Evolutionary conservation across 1,284 basidiomycete genomes (phyloP).

Genomic region (Heliocybe sulcata): DNA sequence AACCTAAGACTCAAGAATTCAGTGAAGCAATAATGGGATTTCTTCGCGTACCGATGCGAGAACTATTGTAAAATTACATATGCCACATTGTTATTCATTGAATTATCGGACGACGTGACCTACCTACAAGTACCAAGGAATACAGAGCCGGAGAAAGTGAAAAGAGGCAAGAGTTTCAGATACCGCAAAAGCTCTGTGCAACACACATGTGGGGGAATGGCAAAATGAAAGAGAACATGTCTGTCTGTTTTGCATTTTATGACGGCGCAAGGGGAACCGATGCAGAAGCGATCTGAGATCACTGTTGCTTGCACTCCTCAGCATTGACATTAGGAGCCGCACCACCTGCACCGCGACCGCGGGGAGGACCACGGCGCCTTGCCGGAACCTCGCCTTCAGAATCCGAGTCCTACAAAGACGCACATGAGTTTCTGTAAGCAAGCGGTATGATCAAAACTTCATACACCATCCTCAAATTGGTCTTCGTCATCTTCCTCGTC

Average conservation of each 20-base stretch:
- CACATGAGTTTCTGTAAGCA: constrained; percentile 3
- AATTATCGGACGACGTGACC: neutral
- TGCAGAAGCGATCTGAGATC: constrained; percentile 11
- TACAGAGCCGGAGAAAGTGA: neutral
- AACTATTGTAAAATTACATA: neutral
- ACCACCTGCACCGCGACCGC: constrained; percentile 36
- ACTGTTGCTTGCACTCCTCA: constrained; percentile 87
- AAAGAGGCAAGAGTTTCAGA: neutral
- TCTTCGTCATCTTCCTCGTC: constrained; percentile 42
- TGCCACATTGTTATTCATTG: neutral
- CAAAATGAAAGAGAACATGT: neutral
- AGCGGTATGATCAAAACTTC: constrained; percentile 15
- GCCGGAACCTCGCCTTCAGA: constrained; percentile 55
- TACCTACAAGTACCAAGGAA: neutral
- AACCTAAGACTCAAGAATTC: too few species aligned
- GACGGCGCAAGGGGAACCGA: neutral
- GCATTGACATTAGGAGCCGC: constrained; percentile 49
- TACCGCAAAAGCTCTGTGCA: neutral
- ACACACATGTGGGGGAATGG: neutral
- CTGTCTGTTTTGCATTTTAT: neutral
- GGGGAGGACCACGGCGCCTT: constrained; percentile 49
- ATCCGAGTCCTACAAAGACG: constrained; percentile 44
- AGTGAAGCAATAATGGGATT: neutral
- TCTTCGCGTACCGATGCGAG: neutral
- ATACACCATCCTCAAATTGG: constrained; percentile 46